phyloP scores from a whole-genome alignment of 192 early-diverging fungal genomes.

The Backusella mclennaniae region DNA sequence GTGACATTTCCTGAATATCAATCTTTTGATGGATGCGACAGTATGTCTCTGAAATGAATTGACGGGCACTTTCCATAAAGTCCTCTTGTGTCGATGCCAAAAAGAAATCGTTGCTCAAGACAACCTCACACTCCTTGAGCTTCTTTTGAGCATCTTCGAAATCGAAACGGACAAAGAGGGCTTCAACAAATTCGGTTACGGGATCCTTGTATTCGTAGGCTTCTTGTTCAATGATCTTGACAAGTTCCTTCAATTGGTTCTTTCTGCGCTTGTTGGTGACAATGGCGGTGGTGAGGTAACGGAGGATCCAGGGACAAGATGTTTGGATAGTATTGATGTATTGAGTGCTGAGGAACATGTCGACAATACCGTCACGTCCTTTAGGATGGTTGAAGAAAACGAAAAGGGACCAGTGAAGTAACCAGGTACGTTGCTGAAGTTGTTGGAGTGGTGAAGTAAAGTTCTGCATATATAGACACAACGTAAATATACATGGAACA shows the following conservation, averaged over 20 bases:
- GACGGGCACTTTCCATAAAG: conserved; percentile 92
- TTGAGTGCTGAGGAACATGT: conserved; percentile 86
- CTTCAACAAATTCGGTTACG: conserved; percentile 91
- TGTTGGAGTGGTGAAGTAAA: conserved; percentile 80
- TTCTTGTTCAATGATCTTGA: conserved; percentile 87
- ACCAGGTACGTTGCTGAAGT: conserved; percentile 90
- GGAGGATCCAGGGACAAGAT: conserved; percentile 94
- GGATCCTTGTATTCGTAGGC: conserved; percentile 85
- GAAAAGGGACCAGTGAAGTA: conserved; percentile 97
- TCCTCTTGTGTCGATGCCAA: conserved; percentile 84
- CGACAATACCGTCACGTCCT: conserved; percentile 91
- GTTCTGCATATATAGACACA: conserved; percentile 36
- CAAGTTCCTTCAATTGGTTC: conserved; percentile 85
- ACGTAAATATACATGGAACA: background rate
- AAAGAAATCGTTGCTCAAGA: conserved; percentile 91
- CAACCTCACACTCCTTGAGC: conserved; percentile 84
- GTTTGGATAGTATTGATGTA: conserved; percentile 99
- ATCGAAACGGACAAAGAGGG: conserved; percentile 91
- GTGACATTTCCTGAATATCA: conserved; percentile 82
- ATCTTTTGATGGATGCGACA: conserved; percentile 97
- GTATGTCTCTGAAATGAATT: conserved; percentile 96
- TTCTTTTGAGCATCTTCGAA: conserved; percentile 90
- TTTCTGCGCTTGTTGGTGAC: conserved; percentile 88
- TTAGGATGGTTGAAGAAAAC: conserved; percentile 99
- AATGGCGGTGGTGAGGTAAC: conserved; percentile 90